Evolutionary conservation across 805 yeast genomes (phyloP).

Genomic region (Yarrowia porcina): DNA sequence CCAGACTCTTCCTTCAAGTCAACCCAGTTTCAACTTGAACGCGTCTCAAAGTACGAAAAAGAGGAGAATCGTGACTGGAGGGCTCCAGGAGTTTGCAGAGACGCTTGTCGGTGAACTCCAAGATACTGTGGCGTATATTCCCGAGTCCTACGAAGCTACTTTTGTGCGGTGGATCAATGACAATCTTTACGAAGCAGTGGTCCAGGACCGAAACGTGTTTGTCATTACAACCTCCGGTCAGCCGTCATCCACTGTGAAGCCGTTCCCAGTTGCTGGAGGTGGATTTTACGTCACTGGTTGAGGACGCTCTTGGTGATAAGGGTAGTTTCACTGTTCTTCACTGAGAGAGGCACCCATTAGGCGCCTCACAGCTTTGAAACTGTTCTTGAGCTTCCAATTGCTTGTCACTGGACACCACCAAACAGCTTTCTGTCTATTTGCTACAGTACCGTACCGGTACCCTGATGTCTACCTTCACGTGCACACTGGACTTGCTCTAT

Average conservation of each 20-base stretch:
- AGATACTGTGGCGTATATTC: slow-evolving; percentile 12
- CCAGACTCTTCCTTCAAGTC: not conserved
- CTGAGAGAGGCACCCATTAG: too few relatives aligned
- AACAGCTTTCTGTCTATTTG: too few relatives aligned
- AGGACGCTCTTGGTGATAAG: not conserved
- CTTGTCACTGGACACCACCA: too few relatives aligned
- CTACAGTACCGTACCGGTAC: too few relatives aligned
- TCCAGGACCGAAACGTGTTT: slow-evolving; percentile 2
- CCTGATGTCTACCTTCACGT: too few relatives aligned
- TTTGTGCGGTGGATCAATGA: slow-evolving; percentile 16
- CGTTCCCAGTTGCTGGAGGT: not conserved
- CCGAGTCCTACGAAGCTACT: not conserved
- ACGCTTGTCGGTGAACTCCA: slow-evolving; percentile 15
- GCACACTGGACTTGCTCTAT: too few relatives aligned
- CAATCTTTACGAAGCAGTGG: slow-evolving; percentile 1
- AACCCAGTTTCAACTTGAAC: not conserved
- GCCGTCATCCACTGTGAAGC: not conserved
- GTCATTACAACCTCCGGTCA: slow-evolving; percentile 2
- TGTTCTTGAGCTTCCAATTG: too few relatives aligned
- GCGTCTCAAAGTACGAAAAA: slow-evolving; percentile 7
- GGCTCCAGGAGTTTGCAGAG: slow-evolving; percentile 16
- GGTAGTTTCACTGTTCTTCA: too few relatives aligned
- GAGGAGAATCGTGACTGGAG: not conserved
- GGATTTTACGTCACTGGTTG: not conserved
- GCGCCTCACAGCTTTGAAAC: too few relatives aligned